Percentiles rank a stretch among this genome's conserved stretches.
Evolutionary conservation across 352 stramenopile genomes (phyloP).

Genomic region (Phytophthora sp.): DNA sequence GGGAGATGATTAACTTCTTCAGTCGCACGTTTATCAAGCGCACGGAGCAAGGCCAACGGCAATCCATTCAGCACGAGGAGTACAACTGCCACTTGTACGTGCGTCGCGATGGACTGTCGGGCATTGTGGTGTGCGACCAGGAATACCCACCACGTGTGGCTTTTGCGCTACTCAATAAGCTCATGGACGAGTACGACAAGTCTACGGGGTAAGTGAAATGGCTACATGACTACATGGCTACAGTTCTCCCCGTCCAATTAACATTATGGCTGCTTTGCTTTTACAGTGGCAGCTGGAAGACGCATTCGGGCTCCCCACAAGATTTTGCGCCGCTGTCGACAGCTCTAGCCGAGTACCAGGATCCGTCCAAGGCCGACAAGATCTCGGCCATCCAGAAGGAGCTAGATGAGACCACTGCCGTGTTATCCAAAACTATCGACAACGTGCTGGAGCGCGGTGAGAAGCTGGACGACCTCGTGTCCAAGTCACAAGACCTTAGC

Average conservation of each 20-base stretch:
- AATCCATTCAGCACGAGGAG: constrained; percentile 98
- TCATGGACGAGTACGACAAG: constrained; percentile 97
- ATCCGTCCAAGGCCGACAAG: constrained; percentile 98
- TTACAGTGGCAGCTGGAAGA: constrained; percentile 68
- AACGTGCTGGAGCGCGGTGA: constrained; percentile 98
- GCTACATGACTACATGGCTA: constrained; percentile 15
- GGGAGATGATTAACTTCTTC: constrained; percentile 99
- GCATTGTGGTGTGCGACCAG: constrained; percentile 96
- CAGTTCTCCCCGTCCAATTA: too few species aligned
- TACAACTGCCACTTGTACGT: constrained; percentile 99
- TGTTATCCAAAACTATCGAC: constrained; percentile 99
- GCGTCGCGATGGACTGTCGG: constrained; percentile 95
- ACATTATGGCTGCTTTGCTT: too few species aligned
- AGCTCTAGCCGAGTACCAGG: constrained; percentile 97
- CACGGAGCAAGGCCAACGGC: constrained; percentile 95
- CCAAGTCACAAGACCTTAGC: constrained; percentile 98
- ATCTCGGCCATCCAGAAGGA: constrained; percentile 99
- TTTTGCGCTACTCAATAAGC: constrained; percentile 96
- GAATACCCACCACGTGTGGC: constrained; percentile 99
- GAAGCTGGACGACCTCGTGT: constrained; percentile 99
- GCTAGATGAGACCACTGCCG: constrained; percentile 98
- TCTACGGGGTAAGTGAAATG: constrained; percentile 46
- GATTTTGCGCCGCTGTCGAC: constrained; percentile 92
- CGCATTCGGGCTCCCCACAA: constrained; percentile 67
- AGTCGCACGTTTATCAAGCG: constrained; percentile 99